Evolutionary conservation across 176 grass and related monocot genomes (phyloP), one percentile per base, ranked within the genome.

Genomic region (Olyra latifolia): DNA sequence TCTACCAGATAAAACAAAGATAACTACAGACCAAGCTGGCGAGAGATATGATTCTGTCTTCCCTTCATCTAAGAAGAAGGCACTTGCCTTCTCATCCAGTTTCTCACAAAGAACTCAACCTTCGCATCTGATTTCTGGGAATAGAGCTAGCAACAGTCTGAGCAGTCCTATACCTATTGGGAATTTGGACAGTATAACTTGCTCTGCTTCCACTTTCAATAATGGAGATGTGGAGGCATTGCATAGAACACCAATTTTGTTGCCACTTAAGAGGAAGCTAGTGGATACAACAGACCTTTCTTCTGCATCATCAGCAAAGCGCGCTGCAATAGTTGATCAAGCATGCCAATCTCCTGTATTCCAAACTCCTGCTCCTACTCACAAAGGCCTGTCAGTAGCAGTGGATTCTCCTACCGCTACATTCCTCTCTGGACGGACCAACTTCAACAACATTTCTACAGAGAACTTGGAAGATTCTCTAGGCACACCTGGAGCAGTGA

Each of bases 221-320:
- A 49, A 59, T 66, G 79, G 70, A 86, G 88, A 88, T 77, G 66
- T 29, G 13, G 87, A 94, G 43, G 23, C 35, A 48, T 77, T 71
- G 6, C 30, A 73, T 70, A 95, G 83, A 84, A 86, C 92, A n/a
- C 90, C 96, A 83, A 81, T 93, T 49, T 82, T 57, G 13, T 68
- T 99, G 66, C 96, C 96, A 67, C 71, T 95, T 59, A 99, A 99
- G 80, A 88, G 96, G 78, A 99, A 95, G 61, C 63, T 87, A 38
- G 86, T 72, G 40, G 96, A 99, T 59, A 75, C 41, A 47, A 91
- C 85, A 52, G 90, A 99, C 27, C 66, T 69, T 43, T 81, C 49
- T 82, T 91, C 75, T 71, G 66, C 71, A 45, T 67, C 88, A 70
- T 50, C 75, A 72, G 66, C 72, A 43, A 99, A 95, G 71, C 88